Percentiles rank a stretch among this genome's conserved stretches.
Evolutionary conservation across 192 early-diverging fungal genomes (phyloP).

Genomic region (Phycomyces nitens): DNA sequence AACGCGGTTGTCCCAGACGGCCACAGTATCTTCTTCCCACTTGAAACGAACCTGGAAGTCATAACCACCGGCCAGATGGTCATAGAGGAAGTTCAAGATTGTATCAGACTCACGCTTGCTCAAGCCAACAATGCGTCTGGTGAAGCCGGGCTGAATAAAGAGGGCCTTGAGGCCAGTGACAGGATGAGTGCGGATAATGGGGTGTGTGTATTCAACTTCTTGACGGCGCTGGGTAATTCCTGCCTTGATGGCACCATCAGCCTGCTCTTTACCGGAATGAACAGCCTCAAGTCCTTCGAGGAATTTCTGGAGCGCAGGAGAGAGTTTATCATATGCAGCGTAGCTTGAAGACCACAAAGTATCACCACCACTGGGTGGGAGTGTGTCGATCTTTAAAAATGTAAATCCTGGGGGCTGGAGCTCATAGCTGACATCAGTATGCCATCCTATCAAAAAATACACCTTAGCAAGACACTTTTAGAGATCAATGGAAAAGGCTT

Average conservation of each 20-base stretch:
- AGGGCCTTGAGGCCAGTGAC: constrained; percentile 66
- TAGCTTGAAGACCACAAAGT: constrained; percentile 32
- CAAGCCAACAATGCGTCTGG: constrained; percentile 52
- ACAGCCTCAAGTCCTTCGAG: constrained; percentile 30
- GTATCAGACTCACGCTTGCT: constrained; percentile 49
- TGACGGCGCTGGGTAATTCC: constrained; percentile 26
- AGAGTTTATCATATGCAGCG: constrained; percentile 30
- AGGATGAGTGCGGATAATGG: constrained; percentile 62
- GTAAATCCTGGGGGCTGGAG: constrained; percentile 28
- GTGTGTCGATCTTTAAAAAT: constrained; percentile 27
- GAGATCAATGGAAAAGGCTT: too few relatives aligned
- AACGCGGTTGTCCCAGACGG: neutral
- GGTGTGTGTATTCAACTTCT: constrained; percentile 34
- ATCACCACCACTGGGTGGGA: constrained; percentile 32
- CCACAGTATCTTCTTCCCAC: constrained; percentile 59
- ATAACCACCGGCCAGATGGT: constrained; percentile 44
- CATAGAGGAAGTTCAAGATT: constrained; percentile 53
- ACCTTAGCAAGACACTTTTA: neutral
- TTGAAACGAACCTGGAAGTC: constrained; percentile 57
- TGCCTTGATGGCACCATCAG: neutral
- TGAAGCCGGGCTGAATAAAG: constrained; percentile 64
- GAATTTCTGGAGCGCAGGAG: constrained; percentile 23
- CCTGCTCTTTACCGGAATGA: constrained; percentile 33
- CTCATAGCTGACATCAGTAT: constrained; percentile 36
- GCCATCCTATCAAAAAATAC: constrained; percentile 18